Evolutionary conservation across 73 alveolate species (phyloP).

Genomic region (Loxodes magnus): DNA sequence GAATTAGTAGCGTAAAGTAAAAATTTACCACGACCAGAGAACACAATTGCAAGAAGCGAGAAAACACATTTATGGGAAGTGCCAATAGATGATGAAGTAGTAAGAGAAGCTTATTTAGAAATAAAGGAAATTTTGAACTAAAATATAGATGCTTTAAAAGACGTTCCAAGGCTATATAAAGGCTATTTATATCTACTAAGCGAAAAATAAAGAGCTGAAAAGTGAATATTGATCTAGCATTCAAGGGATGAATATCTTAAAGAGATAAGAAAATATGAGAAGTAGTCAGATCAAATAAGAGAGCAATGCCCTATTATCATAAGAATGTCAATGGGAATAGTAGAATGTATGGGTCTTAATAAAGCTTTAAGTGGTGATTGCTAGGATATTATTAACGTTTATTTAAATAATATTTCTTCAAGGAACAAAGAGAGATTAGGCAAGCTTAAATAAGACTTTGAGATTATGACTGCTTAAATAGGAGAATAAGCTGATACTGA

Average conservation of each 20-base stretch:
- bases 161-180: slow-evolving; percentile 53
- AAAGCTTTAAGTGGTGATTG: slow-evolving; percentile 42
- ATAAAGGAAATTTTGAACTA: slow-evolving; percentile 53
- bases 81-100: slow-evolving; percentile 73
- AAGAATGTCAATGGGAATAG: slow-evolving; percentile 68
- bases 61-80: slow-evolving; percentile 75
- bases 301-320: slow-evolving; percentile 61
- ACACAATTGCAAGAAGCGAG: slow-evolving; percentile 65
- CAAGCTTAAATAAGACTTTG: slow-evolving; percentile 27
- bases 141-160: slow-evolving; percentile 53
- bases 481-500: slow-evolving; percentile 50
- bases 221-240: slow-evolving; percentile 30
- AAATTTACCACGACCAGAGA: slow-evolving; percentile 79
- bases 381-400: slow-evolving; percentile 45
- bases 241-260: slow-evolving; percentile 46
- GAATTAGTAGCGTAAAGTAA: slow-evolving; percentile 45
- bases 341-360: slow-evolving; percentile 70
- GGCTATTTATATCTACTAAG: slow-evolving; percentile 57
- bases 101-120: slow-evolving; percentile 32
- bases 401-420: slow-evolving; percentile 33
- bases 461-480: slow-evolving; percentile 36
- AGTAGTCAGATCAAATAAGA: slow-evolving; percentile 38
- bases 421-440: slow-evolving; percentile 31
- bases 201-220: slow-evolving; percentile 60
- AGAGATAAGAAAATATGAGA: slow-evolving; percentile 45